phyloP scores from a whole-genome alignment of 2,329 filamentous ascomycete species.

The Paramyrothecium sp. region DNA sequence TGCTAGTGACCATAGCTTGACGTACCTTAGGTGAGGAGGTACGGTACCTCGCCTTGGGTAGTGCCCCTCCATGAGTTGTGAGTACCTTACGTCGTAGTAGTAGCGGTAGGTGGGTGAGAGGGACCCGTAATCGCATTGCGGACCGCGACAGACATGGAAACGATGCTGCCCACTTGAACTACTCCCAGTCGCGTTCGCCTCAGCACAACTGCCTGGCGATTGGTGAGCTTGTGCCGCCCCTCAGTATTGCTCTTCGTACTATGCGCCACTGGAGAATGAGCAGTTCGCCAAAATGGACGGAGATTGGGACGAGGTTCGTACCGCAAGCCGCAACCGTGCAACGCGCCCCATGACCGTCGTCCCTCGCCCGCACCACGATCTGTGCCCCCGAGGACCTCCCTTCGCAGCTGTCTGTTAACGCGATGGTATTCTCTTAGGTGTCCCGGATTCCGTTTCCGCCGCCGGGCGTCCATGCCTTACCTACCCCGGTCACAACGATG shows the following conservation, averaged over 20 bases:
- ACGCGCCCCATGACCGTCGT: not conserved
- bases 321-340: constrained; percentile 2
- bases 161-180: not conserved
- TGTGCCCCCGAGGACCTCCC: not conserved
- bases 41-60: too few relatives aligned
- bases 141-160: not conserved
- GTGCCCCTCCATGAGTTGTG: not conserved
- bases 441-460: constrained; percentile 79
- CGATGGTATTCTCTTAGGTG: constrained; percentile 50
- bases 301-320: constrained; percentile 66
- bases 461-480: constrained; percentile 66
- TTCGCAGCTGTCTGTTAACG: too few relatives aligned
- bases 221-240: constrained; percentile 5
- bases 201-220: constrained; percentile 2
- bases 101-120: not conserved
- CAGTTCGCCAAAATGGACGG: constrained; percentile 56
- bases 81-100: not conserved
- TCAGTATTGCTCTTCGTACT: constrained; percentile 13
- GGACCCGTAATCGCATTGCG: not conserved
- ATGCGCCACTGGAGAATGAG: constrained; percentile 35
- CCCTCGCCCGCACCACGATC: not conserved
- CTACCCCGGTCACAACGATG: constrained; percentile 73
- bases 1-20: too few relatives aligned
- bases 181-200: constrained; percentile 3
- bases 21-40: too few relatives aligned